Evolutionary conservation across 805 yeast genomes (phyloP).

Genomic region (Priceomyces castillae): DNA sequence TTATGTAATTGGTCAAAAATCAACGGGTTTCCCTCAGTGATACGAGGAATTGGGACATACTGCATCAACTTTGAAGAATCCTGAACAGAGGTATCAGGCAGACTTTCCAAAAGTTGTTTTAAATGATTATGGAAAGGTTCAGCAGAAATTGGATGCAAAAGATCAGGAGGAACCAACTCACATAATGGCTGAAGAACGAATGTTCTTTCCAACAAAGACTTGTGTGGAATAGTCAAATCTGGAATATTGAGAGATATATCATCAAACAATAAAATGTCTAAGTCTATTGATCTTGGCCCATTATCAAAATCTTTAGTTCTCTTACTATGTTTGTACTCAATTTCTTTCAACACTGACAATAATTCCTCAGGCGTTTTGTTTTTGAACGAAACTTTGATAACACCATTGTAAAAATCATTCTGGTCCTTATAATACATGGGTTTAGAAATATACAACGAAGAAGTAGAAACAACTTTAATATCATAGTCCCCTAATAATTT

Average conservation of each 20-base stretch:
- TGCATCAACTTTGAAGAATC: constrained; percentile 50
- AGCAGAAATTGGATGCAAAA: constrained; percentile 80
- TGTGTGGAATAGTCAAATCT: constrained; percentile 77
- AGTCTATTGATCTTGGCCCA: constrained; percentile 89
- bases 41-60: constrained; percentile 45
- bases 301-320: constrained; percentile 80
- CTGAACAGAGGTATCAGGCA: constrained; percentile 43
- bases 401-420: constrained; percentile 81
- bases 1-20: constrained; percentile 46
- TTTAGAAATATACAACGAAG: constrained; percentile 80
- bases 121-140: constrained; percentile 74
- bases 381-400: constrained; percentile 58
- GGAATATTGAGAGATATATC: constrained; percentile 51
- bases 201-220: constrained; percentile 80
- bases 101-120: constrained; percentile 40
- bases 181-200: constrained; percentile 89
- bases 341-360: constrained; percentile 58
- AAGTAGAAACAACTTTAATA: constrained; percentile 55
- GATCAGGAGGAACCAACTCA: constrained; percentile 68
- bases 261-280: constrained; percentile 81
- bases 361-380: constrained; percentile 61
- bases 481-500: constrained; percentile 37
- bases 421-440: constrained; percentile 92
- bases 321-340: constrained; percentile 70
- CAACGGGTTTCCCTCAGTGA: constrained; percentile 14